Evolutionary conservation across 129 eudicot species (phyloP), one percentile per base, ranked within the genome.

Genomic region (Heracleum sosnowskyi): DNA sequence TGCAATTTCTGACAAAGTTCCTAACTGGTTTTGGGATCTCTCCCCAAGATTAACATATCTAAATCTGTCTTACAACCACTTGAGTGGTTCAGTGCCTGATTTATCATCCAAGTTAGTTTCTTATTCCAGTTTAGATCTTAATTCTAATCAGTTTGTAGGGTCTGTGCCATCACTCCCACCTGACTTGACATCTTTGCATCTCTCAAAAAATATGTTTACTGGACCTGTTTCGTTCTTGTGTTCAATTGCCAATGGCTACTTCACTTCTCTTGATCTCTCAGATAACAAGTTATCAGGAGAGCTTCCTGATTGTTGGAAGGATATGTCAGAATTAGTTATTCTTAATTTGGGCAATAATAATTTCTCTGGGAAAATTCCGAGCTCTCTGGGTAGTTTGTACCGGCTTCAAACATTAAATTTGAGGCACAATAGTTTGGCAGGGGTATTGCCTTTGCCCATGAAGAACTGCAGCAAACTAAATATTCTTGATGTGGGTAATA

Each of bases 401-500:
- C 18, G 10, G 35, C 63, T 83, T 24, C 49, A 72, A 63, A 73
- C 68, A 62, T 49, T 86, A 44, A 75, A 82, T 62, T 42, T 86
- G 53, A 74, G 87, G 46, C 76, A 71, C 62, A 86, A 86, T 64
- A 51, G 29, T 16, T 66, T 86, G 42, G 74, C 49, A 0, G 83
- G 90, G 42, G 82, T 49, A 70, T 55, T 87, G 7, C 91, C 90
- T 8, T 26, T 37, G 42, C 57, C 85, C 11, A 60, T 87, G 68
- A 78, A 55, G 11, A 80, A 85, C 57, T 81, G 86, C 84, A 63
- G 31, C 2, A 70, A 41, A 24, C 60, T 87, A 35, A 68, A 33
- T 41, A 77, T 87, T 63, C 77, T 87, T 72, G 91, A 87, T 82
- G 40, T 84, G 11, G 84, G 91, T 37, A 81, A 78, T 39, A 87